These are phyloP conservation scores for Pulveroboletus sp. DNA, from an alignment of 768 basidiomycete genomes.

Conservation along the genomic window DNA sequence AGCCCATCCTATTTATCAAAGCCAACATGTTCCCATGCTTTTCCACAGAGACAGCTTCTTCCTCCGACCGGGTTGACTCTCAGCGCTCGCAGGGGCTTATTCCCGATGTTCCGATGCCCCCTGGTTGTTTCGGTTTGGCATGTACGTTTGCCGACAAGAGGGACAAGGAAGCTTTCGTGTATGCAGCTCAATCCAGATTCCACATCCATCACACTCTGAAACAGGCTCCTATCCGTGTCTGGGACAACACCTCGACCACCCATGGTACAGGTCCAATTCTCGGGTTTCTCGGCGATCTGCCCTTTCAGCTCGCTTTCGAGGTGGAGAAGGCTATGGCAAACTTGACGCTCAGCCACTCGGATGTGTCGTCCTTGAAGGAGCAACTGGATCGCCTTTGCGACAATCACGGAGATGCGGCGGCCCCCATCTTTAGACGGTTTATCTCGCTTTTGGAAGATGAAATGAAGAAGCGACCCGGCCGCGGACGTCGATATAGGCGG, in stretches of 20 bases:
- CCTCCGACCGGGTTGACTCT: not conserved
- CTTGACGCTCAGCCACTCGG: conserved; percentile 20
- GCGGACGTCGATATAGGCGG: not conserved
- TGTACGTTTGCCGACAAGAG: conserved; percentile 25
- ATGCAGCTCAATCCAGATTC: conserved; percentile 20
- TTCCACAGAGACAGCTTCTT: not conserved
- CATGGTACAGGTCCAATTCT: conserved; percentile 10
- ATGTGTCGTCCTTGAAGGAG: conserved; percentile 21
- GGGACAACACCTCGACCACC: conserved; percentile 10
- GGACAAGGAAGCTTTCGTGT: conserved; percentile 29
- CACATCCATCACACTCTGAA: conserved; percentile 10
- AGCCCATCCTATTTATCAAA: conserved; percentile 27
- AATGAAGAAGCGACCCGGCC: not conserved
- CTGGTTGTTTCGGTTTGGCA: conserved; percentile 25
- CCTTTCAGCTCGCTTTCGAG: conserved; percentile 36
- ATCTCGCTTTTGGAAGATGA: conserved; percentile 19
- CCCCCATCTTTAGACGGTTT: conserved; percentile 23
- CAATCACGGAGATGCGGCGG: conserved; percentile 10
- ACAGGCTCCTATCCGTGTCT: conserved; percentile 13
- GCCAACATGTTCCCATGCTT: conserved; percentile 32
- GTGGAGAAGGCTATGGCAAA: conserved; percentile 34
- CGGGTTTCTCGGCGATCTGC: conserved; percentile 23
- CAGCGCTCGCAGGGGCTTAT: conserved; percentile 26
- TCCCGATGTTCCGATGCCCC: conserved; percentile 22
- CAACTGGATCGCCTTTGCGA: conserved; percentile 19